Percentiles rank a stretch among this genome's conserved stretches.
phyloP scores from a whole-genome alignment of 129 eudicot genomes.

The Kitagawia praeruptora region DNA sequence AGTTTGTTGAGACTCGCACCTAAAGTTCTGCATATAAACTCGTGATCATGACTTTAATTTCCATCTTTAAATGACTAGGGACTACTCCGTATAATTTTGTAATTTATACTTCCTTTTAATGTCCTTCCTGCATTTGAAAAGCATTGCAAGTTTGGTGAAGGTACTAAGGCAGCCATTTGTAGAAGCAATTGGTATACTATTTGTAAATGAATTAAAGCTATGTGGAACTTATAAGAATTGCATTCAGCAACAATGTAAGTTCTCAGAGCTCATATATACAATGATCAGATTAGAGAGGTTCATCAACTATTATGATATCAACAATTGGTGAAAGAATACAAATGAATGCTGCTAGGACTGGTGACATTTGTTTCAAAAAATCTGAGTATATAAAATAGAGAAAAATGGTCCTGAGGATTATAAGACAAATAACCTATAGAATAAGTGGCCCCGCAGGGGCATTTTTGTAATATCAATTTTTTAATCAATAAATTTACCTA shows the following conservation, averaged over 20 bases:
- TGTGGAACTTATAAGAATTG: background rate
- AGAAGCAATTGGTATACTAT: background rate
- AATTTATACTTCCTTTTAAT: background rate
- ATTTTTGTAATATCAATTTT: too few species aligned
- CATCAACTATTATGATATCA: too few species aligned
- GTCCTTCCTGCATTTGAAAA: background rate
- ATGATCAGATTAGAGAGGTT: background rate
- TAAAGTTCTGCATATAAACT: constrained; percentile 52
- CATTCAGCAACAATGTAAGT: background rate
- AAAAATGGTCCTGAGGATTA: too few species aligned
- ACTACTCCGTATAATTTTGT: background rate
- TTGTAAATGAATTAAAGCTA: background rate
- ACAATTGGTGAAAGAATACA: too few species aligned
- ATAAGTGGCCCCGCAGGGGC: too few species aligned
- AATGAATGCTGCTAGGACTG: too few species aligned
- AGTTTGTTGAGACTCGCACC: constrained; percentile 68
- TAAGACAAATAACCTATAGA: too few species aligned
- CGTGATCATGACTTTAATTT: background rate
- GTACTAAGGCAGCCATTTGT: background rate
- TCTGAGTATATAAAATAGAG: too few species aligned
- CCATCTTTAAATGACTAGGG: background rate
- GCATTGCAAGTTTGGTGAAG: background rate
- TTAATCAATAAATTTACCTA: too few species aligned
- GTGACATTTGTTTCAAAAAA: too few species aligned
- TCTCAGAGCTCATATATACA: background rate